These are phyloP conservation scores for Plectosphaerella sp. DNA, from an alignment of 2,329 filamentous ascomycete genomes.

Conservation along the genomic window DNA sequence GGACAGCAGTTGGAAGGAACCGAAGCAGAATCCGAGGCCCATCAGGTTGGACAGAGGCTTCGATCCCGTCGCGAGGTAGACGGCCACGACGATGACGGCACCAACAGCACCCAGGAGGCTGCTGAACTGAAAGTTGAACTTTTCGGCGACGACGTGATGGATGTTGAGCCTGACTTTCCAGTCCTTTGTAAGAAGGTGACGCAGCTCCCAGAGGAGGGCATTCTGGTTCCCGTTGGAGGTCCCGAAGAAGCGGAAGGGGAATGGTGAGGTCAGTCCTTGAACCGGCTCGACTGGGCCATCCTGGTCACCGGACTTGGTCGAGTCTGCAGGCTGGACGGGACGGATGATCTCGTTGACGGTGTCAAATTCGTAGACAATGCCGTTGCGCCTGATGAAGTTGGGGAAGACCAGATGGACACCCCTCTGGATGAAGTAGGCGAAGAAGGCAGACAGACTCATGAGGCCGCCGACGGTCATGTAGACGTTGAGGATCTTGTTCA, in stretches of 20 bases:
- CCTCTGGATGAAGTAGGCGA: slow-evolving; percentile 68
- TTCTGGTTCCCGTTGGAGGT: background rate
- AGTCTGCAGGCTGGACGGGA: background rate
- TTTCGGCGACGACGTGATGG: slow-evolving; percentile 44
- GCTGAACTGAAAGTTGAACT: slow-evolving; percentile 50
- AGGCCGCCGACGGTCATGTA: slow-evolving; percentile 81
- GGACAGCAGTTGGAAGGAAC: slow-evolving; percentile 76
- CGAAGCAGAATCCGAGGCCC: slow-evolving; percentile 83
- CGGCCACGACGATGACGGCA: slow-evolving; percentile 48
- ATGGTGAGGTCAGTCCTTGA: background rate
- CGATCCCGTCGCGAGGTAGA: slow-evolving; percentile 63
- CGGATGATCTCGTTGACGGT: slow-evolving; percentile 32
- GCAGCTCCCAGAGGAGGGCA: slow-evolving; percentile 42
- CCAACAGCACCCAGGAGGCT: slow-evolving; percentile 52
- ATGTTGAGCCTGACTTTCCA: slow-evolving; percentile 48
- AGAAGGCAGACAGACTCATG: slow-evolving; percentile 68
- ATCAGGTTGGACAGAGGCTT: slow-evolving; percentile 73
- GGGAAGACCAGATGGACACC: slow-evolving; percentile 69
- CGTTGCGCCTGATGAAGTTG: slow-evolving; percentile 53
- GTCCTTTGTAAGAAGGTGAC: slow-evolving; percentile 43
- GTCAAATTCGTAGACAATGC: slow-evolving; percentile 41
- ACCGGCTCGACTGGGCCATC: slow-evolving; percentile 18
- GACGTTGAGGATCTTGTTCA: slow-evolving; percentile 77
- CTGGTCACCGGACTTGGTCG: background rate
- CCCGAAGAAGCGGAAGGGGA: background rate